phyloP scores from a whole-genome alignment of 257 asterid genomes.

The Euphrasia confusa region DNA sequence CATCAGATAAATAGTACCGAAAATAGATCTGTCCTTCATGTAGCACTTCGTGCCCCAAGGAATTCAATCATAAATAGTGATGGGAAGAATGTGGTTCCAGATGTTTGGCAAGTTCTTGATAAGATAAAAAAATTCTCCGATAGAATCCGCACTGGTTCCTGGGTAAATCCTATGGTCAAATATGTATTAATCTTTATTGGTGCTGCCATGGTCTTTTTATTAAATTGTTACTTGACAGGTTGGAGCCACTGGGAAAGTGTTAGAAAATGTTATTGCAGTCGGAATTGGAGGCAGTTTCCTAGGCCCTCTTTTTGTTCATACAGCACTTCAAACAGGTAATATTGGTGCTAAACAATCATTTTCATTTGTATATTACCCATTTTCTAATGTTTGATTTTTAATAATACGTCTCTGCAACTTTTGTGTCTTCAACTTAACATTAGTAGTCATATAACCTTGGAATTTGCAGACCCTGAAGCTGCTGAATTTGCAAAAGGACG shows the following conservation, averaged over 20 bases:
- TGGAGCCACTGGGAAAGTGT: slow-evolving; percentile 92
- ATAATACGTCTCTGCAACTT: no score
- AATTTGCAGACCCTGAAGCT: slow-evolving; percentile 79
- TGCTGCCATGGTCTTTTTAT: slow-evolving; percentile 7
- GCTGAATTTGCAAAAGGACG: slow-evolving; percentile 74
- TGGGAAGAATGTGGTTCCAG: slow-evolving; percentile 94
- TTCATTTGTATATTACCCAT: no score
- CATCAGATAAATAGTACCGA: slow-evolving; percentile 92
- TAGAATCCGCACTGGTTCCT: slow-evolving; percentile 90
- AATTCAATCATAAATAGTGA: slow-evolving; percentile 73
- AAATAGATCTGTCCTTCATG: slow-evolving; percentile 88
- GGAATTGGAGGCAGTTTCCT: slow-evolving; percentile 99
- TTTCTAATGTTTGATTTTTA: no score
- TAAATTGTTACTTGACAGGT: slow-evolving; percentile 42
- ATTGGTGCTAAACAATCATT: neutral
- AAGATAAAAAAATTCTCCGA: slow-evolving; percentile 89
- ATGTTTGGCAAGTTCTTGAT: slow-evolving; percentile 97
- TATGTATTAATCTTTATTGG: slow-evolving; percentile 15
- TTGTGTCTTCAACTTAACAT: neutral
- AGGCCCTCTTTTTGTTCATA: slow-evolving; percentile 97
- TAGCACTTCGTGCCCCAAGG: slow-evolving; percentile 95
- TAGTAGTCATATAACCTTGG: slow-evolving; percentile 24
- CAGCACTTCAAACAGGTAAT: slow-evolving; percentile 96
- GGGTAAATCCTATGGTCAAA: slow-evolving; percentile 51
- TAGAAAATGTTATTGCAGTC: slow-evolving; percentile 84